Evolutionary conservation across 2,329 filamentous ascomycete species (phyloP).

Genomic region (Xylariaceae sp.): DNA sequence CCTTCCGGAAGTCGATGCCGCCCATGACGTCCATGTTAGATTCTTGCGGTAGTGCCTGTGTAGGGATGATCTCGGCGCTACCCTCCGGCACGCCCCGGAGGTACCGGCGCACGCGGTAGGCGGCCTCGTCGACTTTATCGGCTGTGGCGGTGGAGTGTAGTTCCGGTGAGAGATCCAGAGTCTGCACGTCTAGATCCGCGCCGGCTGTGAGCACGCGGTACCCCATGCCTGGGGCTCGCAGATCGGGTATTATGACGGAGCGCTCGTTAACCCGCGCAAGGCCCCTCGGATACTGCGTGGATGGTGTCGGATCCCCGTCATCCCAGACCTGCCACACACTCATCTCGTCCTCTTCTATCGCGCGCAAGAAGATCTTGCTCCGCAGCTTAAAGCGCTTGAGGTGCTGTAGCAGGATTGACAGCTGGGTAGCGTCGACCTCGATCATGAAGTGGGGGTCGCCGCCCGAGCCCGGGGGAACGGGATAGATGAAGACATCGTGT

Average conservation of each 20-base stretch:
- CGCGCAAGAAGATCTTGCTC: constrained; percentile 65
- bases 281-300: not conserved
- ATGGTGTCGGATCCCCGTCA: constrained; percentile 33
- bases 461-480: constrained; percentile 37
- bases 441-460: constrained; percentile 58
- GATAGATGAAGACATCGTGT: constrained; percentile 88
- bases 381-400: constrained; percentile 82
- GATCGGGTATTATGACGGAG: constrained; percentile 42
- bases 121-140: constrained; percentile 44
- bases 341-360: constrained; percentile 60
- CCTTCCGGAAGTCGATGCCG: constrained; percentile 89
- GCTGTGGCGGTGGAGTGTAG: constrained; percentile 21
- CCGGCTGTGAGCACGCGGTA: constrained; percentile 36
- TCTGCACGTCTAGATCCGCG: constrained; percentile 8
- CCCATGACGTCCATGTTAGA: constrained; percentile 81
- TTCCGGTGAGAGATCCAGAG: constrained; percentile 33
- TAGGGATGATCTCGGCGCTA: constrained; percentile 66
- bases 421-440: constrained; percentile 71
- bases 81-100: constrained; percentile 80
- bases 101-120: constrained; percentile 73
- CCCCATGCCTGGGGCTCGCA: constrained; percentile 51
- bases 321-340: constrained; percentile 72
- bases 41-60: constrained; percentile 75
- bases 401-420: constrained; percentile 59
- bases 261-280: constrained; percentile 14